These are phyloP conservation scores for Pistacia atlantica DNA, from an alignment of 345 rosid species.

Conservation along the genomic window DNA sequence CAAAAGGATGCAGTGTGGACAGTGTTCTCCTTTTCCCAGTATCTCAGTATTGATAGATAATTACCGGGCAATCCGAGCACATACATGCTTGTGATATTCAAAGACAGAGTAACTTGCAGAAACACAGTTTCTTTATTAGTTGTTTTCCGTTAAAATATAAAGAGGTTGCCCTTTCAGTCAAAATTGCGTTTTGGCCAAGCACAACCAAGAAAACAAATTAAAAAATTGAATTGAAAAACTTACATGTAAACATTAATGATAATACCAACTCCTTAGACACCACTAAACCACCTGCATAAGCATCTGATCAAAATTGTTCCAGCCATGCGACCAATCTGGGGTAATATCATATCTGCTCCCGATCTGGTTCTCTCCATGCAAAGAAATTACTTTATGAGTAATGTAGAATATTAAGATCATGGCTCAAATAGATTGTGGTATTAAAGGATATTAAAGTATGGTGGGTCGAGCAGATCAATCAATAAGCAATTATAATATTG, in stretches of 20 bases:
- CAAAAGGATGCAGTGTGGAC: no score
- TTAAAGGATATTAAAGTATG: not conserved
- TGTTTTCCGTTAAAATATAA: slow-evolving; percentile 9
- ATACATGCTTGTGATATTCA: not conserved
- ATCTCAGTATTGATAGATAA: not conserved
- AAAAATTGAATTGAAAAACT: slow-evolving; percentile 21
- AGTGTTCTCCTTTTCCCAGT: no score
- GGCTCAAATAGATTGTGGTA: slow-evolving; percentile 5
- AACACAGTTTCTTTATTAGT: slow-evolving; percentile 16
- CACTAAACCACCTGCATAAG: slow-evolving; percentile 22
- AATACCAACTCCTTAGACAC: slow-evolving; percentile 29
- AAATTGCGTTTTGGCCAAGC: slow-evolving; percentile 31
- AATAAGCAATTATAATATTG: not conserved
- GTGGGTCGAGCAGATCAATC: not conserved
- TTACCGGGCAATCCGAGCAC: not conserved
- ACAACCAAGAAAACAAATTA: slow-evolving; percentile 16
- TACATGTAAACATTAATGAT: slow-evolving; percentile 25
- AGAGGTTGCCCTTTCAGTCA: slow-evolving; percentile 26
- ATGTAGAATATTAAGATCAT: slow-evolving; percentile 1
- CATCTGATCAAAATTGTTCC: slow-evolving; percentile 44
- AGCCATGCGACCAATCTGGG: slow-evolving; percentile 28
- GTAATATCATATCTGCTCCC: slow-evolving; percentile 32
- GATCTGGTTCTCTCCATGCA: slow-evolving; percentile 34
- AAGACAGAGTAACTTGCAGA: slow-evolving; percentile 9
- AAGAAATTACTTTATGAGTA: slow-evolving; percentile 26